phyloP scores from a whole-genome alignment of 1,284 basidiomycete genomes.

The Cryptococcus deneoformans region DNA sequence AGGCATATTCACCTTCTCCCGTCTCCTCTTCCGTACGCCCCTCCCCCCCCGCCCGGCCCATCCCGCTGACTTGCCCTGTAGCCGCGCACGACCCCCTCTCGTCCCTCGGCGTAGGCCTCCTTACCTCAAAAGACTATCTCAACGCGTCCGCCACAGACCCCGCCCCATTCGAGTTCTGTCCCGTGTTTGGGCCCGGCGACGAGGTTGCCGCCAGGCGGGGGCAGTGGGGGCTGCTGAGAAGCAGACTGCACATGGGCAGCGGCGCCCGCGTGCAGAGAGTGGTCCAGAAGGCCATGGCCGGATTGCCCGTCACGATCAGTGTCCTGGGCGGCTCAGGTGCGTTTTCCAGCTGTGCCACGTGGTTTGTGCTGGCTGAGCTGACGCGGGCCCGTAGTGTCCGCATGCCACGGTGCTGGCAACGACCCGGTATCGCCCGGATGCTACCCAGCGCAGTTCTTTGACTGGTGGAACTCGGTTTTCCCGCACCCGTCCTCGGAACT shows the following conservation, averaged over 20 bases:
- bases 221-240: conserved; percentile 67
- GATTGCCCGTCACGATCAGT: conserved; percentile 84
- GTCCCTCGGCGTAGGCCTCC: conserved; percentile 5
- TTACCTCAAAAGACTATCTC: conserved; percentile 50
- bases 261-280: conserved; percentile 78
- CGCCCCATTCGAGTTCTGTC: conserved; percentile 86
- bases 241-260: conserved; percentile 73
- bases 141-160: conserved; percentile 55
- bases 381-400: conserved; percentile 60
- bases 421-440: conserved; percentile 80
- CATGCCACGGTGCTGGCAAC: conserved; percentile 89
- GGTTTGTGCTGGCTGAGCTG: too few species aligned
- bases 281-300: conserved; percentile 77
- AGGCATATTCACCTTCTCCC: conserved; percentile 62
- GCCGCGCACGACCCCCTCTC: too few species aligned
- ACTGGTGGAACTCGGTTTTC: conserved; percentile 93
- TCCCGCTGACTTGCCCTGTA: conserved; percentile 10
- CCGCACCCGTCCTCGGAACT: conserved; percentile 88
- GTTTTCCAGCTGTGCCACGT: conserved; percentile 34
- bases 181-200: conserved; percentile 77
- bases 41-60: conserved; percentile 4
- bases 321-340: conserved; percentile 83
- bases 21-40: conserved; percentile 55
- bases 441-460: conserved; percentile 88
- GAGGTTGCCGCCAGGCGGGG: conserved; percentile 74